Evolutionary conservation across 306 rosid genomes (phyloP).

Genomic region (Leucaena leucocephala): DNA sequence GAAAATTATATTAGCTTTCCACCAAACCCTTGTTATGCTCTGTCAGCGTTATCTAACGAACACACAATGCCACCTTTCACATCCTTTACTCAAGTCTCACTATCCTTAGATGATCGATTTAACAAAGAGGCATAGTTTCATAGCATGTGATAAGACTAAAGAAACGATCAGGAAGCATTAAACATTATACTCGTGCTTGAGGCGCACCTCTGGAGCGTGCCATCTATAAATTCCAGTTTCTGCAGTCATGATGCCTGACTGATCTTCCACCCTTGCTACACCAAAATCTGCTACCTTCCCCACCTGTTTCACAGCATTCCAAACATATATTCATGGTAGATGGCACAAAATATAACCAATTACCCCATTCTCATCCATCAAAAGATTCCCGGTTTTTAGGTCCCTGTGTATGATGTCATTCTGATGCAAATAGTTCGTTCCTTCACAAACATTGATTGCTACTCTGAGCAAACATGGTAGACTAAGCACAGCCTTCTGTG

Average conservation of each 20-base stretch:
- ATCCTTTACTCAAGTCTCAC: not conserved
- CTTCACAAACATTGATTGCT: slow-evolving; percentile 70
- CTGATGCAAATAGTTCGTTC: slow-evolving; percentile 85
- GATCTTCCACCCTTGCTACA: slow-evolving; percentile 71
- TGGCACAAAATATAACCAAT: slow-evolving; percentile 18
- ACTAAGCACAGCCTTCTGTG: slow-evolving; percentile 48
- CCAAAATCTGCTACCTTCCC: slow-evolving; percentile 92
- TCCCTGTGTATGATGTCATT: slow-evolving; percentile 77
- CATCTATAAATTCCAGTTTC: slow-evolving; percentile 96
- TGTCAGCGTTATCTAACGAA: not conserved
- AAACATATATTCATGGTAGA: not conserved
- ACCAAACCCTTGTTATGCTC: not conserved
- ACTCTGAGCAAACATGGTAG: slow-evolving; percentile 60
- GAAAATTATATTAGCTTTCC: not conserved
- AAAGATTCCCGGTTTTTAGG: slow-evolving; percentile 82
- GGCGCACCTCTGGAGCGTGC: slow-evolving; percentile 94
- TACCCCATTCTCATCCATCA: slow-evolving; percentile 75
- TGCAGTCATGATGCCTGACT: slow-evolving; percentile 84
- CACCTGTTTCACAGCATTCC: slow-evolving; percentile 49
- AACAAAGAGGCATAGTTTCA: not conserved
- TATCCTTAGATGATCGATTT: not conserved
- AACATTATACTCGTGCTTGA: slow-evolving; percentile 1
- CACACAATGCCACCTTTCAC: not conserved
- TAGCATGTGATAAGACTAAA: not conserved
- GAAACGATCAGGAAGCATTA: slow-evolving; percentile 11